Base-by-base conservation (phyloP, 208 protist species). In the Vickermania ingenoplastis region DNA sequence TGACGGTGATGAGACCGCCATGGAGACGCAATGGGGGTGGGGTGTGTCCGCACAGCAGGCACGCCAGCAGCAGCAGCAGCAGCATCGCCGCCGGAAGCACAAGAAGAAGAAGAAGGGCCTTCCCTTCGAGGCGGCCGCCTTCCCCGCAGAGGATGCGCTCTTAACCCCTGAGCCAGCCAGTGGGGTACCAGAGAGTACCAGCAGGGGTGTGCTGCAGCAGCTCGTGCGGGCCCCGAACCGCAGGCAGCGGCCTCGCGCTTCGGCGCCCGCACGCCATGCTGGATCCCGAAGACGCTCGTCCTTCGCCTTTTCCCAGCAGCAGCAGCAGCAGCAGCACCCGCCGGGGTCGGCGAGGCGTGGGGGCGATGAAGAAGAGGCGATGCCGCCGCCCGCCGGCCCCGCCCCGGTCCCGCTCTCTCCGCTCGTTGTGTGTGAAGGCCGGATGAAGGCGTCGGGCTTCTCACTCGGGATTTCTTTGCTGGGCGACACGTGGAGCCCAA, bases 381-480 rank as follows among this genome's bases (percentile, higher is more conserved):
- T 45, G 36, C 54, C 17, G 24, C 29, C 29, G 4, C 54, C 54
- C 3, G 48, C n/a, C 13, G 41, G 21, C 11, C 81, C 79, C 50
- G 2, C 30, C 17, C 54, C 75, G 1, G 69, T 65, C n/a, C 31
- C 63, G 0, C 41, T 49, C 2, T 71, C 79, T 0, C 82, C 81
- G n/a, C 71, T 90, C 5, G 7, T 92, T 31, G 49, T 95, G 41
- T 95, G 85, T 60, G 89, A 92, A 66, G 25, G 70, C 0, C 72
- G 79, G 55, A 49, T 95, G 49, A 69, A 65, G 5, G 71, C 61
- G 27, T 41, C 85, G 51, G 89, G 89, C 30, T 77, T 91, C 59
- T 76, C 85, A 66, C 70, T 95, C n/a, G 85, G 89, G 0, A 65
- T 95, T 7, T 78, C 85, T 63, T 79, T 95, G 24, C 77, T 92